Evolutionary conservation across 2,329 filamentous ascomycete species (phyloP).

Genomic region (Colletotrichum trifolii): DNA sequence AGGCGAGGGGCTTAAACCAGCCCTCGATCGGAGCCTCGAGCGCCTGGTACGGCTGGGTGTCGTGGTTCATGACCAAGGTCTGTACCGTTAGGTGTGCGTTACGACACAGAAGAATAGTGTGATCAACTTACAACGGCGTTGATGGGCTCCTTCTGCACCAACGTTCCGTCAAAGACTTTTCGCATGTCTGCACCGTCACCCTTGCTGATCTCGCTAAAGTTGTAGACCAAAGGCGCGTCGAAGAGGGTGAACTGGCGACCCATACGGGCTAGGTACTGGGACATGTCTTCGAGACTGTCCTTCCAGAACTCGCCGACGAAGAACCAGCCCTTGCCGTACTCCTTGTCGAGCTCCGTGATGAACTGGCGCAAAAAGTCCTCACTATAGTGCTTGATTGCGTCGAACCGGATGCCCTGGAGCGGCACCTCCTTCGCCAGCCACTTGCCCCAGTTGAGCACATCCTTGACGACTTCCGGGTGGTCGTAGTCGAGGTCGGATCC

Average conservation of each 20-base stretch:
- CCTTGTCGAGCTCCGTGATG: conserved; percentile 65
- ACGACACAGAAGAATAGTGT: background rate
- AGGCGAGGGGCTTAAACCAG: conserved; percentile 78
- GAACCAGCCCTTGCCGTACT: conserved; percentile 51
- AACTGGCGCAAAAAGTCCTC: conserved; percentile 75
- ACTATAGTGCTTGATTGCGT: conserved; percentile 79
- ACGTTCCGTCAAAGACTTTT: conserved; percentile 69
- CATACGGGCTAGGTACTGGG: conserved; percentile 53
- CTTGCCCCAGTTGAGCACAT: conserved; percentile 73
- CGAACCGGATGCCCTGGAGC: conserved; percentile 74
- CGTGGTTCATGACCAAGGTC: conserved; percentile 78
- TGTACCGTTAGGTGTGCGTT: conserved; percentile 38
- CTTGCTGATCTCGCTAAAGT: conserved; percentile 70
- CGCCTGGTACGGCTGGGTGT: conserved; percentile 63
- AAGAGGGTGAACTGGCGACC: conserved; percentile 70
- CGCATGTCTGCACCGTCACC: conserved; percentile 68
- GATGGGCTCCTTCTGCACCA: conserved; percentile 58
- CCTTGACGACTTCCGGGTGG: conserved; percentile 70
- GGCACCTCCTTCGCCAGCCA: conserved; percentile 73
- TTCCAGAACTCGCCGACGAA: conserved; percentile 54
- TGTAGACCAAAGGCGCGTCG: conserved; percentile 76
- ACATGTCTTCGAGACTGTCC: conserved; percentile 49
- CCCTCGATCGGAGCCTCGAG: conserved; percentile 67
- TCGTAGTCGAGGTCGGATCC: conserved; percentile 77
- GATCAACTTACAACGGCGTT: conserved; percentile 47